Percentiles rank a stretch among this genome's conserved stretches.
Conservation (phyloP, 1,284 basidiomycete genomes). For the Blastosporella zonata region DNA sequence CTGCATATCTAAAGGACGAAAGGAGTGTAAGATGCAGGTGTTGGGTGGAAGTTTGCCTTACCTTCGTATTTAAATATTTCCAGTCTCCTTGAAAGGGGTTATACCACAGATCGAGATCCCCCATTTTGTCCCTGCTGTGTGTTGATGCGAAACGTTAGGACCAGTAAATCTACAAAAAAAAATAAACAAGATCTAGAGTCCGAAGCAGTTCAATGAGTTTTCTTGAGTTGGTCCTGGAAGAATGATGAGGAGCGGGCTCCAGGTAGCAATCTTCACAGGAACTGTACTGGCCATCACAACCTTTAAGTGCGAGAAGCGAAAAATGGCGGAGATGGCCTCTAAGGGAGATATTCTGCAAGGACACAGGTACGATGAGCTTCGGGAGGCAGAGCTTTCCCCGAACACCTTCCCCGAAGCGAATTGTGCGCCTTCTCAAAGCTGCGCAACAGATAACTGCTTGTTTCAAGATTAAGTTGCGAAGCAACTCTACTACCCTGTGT, state of each 20-base stretch:
- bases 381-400: not conserved
- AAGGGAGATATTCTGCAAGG: not conserved
- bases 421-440: not conserved
- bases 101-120: not conserved
- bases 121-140: not conserved
- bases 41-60: not conserved
- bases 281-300: not conserved
- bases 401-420: not conserved
- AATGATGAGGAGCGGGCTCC: not conserved
- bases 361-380: not conserved
- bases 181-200: not conserved
- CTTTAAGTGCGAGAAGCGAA: constrained; percentile 3
- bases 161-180: not conserved
- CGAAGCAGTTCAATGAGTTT: not conserved
- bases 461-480: not conserved
- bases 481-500: not conserved
- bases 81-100: not conserved
- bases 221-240: not conserved
- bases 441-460: not conserved
- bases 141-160: constrained; percentile 1
- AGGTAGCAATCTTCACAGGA: not conserved
- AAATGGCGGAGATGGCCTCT: not conserved
- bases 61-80: constrained; percentile 1
- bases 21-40: not conserved
- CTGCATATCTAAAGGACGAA: constrained; percentile 1